A percentile compares a stretch with the other conserved stretches of the same genome.
These are phyloP conservation scores for Asterella californica DNA, from an alignment of 225 moss, liverwort and hornwort genomes.

Conservation along the genomic window DNA sequence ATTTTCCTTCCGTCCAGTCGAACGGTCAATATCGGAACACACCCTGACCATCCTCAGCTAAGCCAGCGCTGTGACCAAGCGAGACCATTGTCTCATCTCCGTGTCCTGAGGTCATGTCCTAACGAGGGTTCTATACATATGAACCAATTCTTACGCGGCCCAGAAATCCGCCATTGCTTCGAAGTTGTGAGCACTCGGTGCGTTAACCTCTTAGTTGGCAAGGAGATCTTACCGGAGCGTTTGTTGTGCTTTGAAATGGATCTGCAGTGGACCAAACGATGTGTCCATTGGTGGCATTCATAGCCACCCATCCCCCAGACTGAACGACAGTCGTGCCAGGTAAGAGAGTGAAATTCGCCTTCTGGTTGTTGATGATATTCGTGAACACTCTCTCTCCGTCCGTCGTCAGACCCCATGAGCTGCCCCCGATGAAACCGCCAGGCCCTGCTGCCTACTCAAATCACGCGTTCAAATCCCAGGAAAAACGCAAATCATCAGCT, in stretches of 20 bases:
- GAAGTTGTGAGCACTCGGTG: not conserved
- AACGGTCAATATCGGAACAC: not conserved
- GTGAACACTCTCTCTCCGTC: slow-evolving; percentile 32
- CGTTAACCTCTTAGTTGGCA: not conserved
- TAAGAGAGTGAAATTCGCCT: slow-evolving; percentile 29
- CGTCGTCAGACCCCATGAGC: slow-evolving; percentile 26
- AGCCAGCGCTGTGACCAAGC: not conserved
- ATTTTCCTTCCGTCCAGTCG: not conserved
- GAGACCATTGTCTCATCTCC: not conserved
- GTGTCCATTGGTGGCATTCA: slow-evolving; percentile 17
- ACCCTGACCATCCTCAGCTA: not conserved
- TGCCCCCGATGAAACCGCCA: slow-evolving; percentile 26
- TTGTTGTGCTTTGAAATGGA: slow-evolving; percentile 6
- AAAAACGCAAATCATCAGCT: not conserved
- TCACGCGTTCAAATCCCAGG: too few species aligned
- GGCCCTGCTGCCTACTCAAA: slow-evolving; percentile 30
- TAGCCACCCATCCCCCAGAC: slow-evolving; percentile 28
- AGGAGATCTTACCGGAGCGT: slow-evolving; percentile 14
- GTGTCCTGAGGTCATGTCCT: too few species aligned
- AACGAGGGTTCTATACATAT: too few species aligned
- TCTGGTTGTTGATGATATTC: slow-evolving; percentile 28
- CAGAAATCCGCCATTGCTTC: not conserved
- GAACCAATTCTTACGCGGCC: not conserved
- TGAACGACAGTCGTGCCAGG: slow-evolving; percentile 25
- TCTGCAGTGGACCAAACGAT: slow-evolving; percentile 30